Evolutionary conservation across 169 alveolate species (phyloP), one percentile per base, ranked within the genome.

Genomic region (Plasmodium sp.): DNA sequence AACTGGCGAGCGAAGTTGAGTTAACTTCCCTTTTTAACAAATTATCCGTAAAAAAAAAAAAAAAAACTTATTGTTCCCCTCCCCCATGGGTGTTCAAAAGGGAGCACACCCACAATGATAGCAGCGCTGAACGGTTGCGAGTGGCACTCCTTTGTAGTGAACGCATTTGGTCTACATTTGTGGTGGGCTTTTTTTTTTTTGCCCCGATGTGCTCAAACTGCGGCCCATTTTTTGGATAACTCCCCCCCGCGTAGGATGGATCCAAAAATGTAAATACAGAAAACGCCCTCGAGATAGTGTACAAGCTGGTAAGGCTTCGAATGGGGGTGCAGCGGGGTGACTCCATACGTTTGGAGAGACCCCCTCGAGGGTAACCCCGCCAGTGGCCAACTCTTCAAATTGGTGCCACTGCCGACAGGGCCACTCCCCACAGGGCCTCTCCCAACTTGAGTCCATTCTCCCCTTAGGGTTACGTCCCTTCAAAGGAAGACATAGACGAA

Each of bases 381-480:
- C 62, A 51, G 6, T 51, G 16, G 22, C 27, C 9, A 51, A 51
- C 62, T 51, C 62, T 51, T 51, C 62, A 51, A 51, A 51, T 51
- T 51, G 16, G 22, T 14, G 62, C 18, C 12, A 51, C 62, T 51
- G 2, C 62, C 62, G 18, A 51, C 7, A 56, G 34, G 36, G n/a
- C 18, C 6, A 6, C 3, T 45, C 10, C 45, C 2, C 27, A 22
- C 27, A 54, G 33, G 36, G 18, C 18, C 3, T 18, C 2, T 31
- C 12, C 31, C 3, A 84, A 67, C 31, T 9, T 48, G 18, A 43
- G 39, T 75, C 39, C 80, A 48, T 85, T 54, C 71, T 88, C 48
- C 43, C 81, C 54, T 31, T 80, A 88, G 94, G 94, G 94, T 41
- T 80, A 58, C 62, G 86, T 79, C 33, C 94, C 94, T 10, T 88